These are phyloP conservation scores for Teunomyces stri DNA, from an alignment of 805 yeast species.

Conservation along the genomic window DNA sequence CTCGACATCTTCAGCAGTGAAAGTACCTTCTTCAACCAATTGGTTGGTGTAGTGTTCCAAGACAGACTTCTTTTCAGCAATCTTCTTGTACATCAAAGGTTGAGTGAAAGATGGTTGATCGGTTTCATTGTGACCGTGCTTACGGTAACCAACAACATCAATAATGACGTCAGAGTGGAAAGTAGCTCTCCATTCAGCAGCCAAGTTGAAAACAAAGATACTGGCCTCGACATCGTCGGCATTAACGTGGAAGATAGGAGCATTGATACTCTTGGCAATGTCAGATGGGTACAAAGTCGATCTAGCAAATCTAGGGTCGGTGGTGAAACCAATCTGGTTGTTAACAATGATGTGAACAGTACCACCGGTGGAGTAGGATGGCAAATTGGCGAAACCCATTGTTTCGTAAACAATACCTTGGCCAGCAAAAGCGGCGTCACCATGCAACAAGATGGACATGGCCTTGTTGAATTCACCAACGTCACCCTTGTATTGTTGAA, in stretches of 20 bases:
- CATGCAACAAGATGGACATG: constrained; percentile 89
- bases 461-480: constrained; percentile 82
- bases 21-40: constrained; percentile 81
- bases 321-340: constrained; percentile 99
- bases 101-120: constrained; percentile 99
- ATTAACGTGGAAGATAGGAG: constrained; percentile 98
- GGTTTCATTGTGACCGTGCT: constrained; percentile 98
- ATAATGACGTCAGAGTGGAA: constrained; percentile 96
- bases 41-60: constrained; percentile 80
- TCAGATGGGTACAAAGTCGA: constrained; percentile 98
- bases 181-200: constrained; percentile 97
- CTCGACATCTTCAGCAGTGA: constrained; percentile 83
- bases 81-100: constrained; percentile 93
- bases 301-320: constrained; percentile 96
- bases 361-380: constrained; percentile 98
- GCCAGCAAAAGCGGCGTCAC: constrained; percentile 98
- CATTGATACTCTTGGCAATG: constrained; percentile 92
- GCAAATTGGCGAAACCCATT: constrained; percentile 88
- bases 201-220: constrained; percentile 87
- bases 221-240: constrained; percentile 97
- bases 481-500: constrained; percentile 88
- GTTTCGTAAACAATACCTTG: constrained; percentile 99
- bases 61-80: constrained; percentile 85
- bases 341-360: constrained; percentile 93
- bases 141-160: constrained; percentile 97